phyloP scores from a whole-genome alignment of 75 land plant genomes.

The Cupressus sempervirens region DNA sequence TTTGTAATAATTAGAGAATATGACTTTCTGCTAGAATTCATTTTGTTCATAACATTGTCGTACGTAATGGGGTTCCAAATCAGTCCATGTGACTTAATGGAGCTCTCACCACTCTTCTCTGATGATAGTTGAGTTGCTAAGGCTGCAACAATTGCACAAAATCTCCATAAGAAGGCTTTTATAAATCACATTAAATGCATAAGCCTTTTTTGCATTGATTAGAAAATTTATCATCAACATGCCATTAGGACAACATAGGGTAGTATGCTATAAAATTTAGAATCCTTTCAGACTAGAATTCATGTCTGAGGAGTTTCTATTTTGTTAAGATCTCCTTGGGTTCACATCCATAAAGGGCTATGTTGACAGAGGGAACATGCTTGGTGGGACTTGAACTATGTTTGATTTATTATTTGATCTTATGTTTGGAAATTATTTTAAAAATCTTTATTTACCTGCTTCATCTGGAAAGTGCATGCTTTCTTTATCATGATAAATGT shows the following conservation, averaged over 20 bases:
- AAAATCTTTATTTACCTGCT: background rate
- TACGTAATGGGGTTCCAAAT: too few relatives aligned
- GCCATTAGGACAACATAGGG: background rate
- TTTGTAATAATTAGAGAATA: too few relatives aligned
- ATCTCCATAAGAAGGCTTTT: slow-evolving; percentile 47
- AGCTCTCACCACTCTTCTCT: too few relatives aligned
- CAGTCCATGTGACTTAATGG: too few relatives aligned
- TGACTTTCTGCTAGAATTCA: too few relatives aligned
- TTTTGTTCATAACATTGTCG: too few relatives aligned
- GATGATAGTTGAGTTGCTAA: too few relatives aligned
- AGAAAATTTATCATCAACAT: background rate
- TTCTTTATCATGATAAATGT: too few relatives aligned
- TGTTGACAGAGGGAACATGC: background rate
- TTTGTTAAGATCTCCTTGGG: background rate
- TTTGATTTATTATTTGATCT: background rate
- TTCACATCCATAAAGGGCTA: background rate
- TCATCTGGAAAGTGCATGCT: too few relatives aligned
- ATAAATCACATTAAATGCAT: background rate
- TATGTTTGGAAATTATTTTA: background rate
- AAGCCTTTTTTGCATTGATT: background rate
- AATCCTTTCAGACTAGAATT: background rate
- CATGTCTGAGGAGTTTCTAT: background rate
- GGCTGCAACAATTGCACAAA: too few relatives aligned
- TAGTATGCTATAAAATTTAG: background rate
- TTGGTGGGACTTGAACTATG: background rate